Conservation (phyloP, 73 alveolate species). For the Paramecium biaurelia region DNA sequence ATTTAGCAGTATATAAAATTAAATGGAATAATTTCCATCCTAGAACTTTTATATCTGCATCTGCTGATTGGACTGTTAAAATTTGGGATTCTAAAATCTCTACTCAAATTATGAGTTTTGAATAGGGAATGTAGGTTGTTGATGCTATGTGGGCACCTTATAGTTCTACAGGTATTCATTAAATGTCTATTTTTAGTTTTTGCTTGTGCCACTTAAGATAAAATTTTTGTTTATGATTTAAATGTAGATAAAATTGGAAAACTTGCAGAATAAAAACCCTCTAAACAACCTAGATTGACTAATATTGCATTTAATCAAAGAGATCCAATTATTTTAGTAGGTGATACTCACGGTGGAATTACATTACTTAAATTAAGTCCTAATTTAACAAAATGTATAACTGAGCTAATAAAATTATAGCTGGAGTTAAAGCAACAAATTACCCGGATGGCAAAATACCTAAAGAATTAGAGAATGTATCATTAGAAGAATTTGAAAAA, state of each 20-base stretch:
- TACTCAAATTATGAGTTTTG: constrained; percentile 96
- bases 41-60: constrained; percentile 93
- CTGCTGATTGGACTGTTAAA: constrained; percentile 99
- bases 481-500: neutral
- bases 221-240: constrained; percentile 86
- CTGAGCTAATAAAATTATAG: neutral
- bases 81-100: constrained; percentile 97
- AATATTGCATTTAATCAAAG: constrained; percentile 87
- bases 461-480: neutral
- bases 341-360: constrained; percentile 92
- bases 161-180: constrained; percentile 86
- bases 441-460: constrained; percentile 32
- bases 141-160: constrained; percentile 99
- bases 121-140: constrained; percentile 97
- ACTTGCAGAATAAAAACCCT: constrained; percentile 64
- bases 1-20: constrained; percentile 97
- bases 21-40: constrained; percentile 98
- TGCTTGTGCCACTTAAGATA: constrained; percentile 93
- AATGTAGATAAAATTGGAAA: constrained; percentile 77
- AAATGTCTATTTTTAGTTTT: constrained; percentile 59
- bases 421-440: neutral
- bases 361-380: constrained; percentile 78
- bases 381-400: constrained; percentile 57
- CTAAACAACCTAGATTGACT: constrained; percentile 87
- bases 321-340: constrained; percentile 92